These are phyloP conservation scores for Globisporangium parvum DNA, from an alignment of 352 stramenopile species.

Conservation along the genomic window DNA sequence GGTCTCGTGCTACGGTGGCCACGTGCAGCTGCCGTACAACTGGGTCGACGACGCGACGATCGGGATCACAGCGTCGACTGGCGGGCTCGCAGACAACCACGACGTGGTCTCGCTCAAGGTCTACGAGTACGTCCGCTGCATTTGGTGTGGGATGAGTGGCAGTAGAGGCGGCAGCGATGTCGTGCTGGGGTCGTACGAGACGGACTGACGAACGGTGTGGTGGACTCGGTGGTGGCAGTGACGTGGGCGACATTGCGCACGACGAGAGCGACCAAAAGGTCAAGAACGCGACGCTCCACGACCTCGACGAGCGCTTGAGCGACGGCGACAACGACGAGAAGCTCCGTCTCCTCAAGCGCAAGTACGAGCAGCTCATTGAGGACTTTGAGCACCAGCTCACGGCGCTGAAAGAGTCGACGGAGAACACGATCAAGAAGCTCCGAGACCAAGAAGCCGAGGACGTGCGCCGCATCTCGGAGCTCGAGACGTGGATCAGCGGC, in stretches of 20 bases:
- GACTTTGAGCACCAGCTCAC: constrained; percentile 84
- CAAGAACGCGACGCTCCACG: constrained; percentile 40
- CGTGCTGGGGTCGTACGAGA: neutral
- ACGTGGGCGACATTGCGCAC: constrained; percentile 54
- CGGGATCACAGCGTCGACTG: constrained; percentile 74
- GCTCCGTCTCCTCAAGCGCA: constrained; percentile 62
- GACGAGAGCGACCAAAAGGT: constrained; percentile 52
- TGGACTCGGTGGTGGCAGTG: constrained; percentile 23
- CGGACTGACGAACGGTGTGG: neutral
- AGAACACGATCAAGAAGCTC: constrained; percentile 80
- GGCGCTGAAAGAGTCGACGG: constrained; percentile 74
- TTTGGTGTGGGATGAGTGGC: neutral
- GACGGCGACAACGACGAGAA: constrained; percentile 55
- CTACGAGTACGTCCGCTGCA: constrained; percentile 55
- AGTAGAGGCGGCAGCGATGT: neutral
- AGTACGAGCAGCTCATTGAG: constrained; percentile 76
- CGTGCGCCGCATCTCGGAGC: constrained; percentile 56
- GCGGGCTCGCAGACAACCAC: constrained; percentile 80
- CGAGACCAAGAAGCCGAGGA: constrained; percentile 64
- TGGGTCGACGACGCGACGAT: constrained; percentile 67
- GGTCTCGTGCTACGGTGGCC: constrained; percentile 55
- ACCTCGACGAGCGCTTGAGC: constrained; percentile 41
- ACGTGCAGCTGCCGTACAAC: constrained; percentile 37
- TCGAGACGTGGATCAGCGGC: constrained; percentile 64
- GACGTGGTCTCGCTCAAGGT: constrained; percentile 68